Evolutionary conservation across 805 yeast genomes (phyloP).

Genomic region (Yarrowia sp.): DNA sequence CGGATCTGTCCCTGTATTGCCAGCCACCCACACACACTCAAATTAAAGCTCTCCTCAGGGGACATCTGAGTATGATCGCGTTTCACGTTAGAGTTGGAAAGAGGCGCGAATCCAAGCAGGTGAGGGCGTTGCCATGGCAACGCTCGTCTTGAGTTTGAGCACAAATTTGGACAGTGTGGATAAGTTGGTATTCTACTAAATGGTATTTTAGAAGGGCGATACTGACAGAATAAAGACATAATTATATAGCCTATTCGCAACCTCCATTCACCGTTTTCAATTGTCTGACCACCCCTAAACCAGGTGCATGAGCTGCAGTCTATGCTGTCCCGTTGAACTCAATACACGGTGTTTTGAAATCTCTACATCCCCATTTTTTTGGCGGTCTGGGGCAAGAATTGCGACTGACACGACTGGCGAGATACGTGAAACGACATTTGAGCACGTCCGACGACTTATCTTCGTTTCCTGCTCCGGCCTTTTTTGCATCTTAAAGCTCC

Average conservation of each 20-base stretch:
- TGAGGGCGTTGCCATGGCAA: not conserved
- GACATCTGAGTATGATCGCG: constrained; percentile 16
- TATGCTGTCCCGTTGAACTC: constrained; percentile 6
- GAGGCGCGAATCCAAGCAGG: constrained; percentile 1
- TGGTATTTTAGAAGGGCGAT: no score
- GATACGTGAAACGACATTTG: not conserved
- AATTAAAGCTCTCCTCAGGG: not conserved
- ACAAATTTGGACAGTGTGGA: no score
- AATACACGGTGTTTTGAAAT: constrained; percentile 22
- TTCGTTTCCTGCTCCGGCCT: not conserved
- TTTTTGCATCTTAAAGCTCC: not conserved
- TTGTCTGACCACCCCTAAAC: constrained; percentile 1
- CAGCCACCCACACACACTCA: not conserved
- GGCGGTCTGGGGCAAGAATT: not conserved
- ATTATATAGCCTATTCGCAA: not conserved
- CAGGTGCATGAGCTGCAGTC: constrained; percentile 10
- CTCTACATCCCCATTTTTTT: constrained; percentile 15
- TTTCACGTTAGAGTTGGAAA: constrained; percentile 2
- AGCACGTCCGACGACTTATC: not conserved
- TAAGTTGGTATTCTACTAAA: no score
- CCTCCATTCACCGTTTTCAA: not conserved
- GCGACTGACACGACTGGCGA: not conserved
- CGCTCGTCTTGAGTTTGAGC: not conserved
- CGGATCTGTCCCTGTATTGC: not conserved
- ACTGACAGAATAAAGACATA: no score